A percentile compares a stretch with the other conserved stretches of the same genome.
Conservation (phyloP, 2,329 filamentous ascomycete genomes). For the Claviceps sp. region DNA sequence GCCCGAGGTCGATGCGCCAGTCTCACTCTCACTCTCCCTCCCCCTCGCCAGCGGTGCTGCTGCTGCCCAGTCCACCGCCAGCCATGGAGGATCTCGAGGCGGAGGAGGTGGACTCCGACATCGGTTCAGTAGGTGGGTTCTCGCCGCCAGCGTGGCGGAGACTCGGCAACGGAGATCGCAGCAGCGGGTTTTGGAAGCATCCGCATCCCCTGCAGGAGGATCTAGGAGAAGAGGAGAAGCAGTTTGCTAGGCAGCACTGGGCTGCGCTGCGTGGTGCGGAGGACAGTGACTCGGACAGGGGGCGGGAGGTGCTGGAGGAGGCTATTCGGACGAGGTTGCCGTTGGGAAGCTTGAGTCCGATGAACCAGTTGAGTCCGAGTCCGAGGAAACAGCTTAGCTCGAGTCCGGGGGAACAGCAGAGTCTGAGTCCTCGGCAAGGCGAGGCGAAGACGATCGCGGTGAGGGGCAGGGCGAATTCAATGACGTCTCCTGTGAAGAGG, state of each 20-base stretch:
- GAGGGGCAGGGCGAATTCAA: conserved; percentile 23
- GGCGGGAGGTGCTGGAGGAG: conserved; percentile 31
- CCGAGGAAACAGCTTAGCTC: conserved; percentile 35
- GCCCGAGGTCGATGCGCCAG: conserved; percentile 18
- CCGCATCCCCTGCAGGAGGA: conserved; percentile 3
- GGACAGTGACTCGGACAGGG: conserved; percentile 8
- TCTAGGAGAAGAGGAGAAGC: not conserved
- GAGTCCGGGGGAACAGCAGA: conserved; percentile 27
- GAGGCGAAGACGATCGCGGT: conserved; percentile 7
- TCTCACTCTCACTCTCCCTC: conserved; percentile 7
- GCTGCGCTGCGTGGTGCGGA: no score
- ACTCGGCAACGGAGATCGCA: conserved; percentile 45
- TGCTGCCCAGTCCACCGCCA: conserved; percentile 20
- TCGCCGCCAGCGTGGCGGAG: conserved; percentile 48
- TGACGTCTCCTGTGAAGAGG: conserved; percentile 11
- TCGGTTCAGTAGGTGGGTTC: conserved; percentile 40
- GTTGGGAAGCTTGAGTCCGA: conserved; percentile 41
- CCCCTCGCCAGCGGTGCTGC: conserved; percentile 5
- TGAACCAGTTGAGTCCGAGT: conserved; percentile 33
- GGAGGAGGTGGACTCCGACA: conserved; percentile 23
- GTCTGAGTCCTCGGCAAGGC: no score
- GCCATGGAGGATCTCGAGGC: conserved; percentile 25
- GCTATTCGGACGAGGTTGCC: conserved; percentile 43
- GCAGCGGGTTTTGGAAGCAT: conserved; percentile 43
- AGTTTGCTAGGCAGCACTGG: conserved; percentile 1